Conservation (phyloP, 345 rosid genomes). For the Moricandia arvensis region DNA sequence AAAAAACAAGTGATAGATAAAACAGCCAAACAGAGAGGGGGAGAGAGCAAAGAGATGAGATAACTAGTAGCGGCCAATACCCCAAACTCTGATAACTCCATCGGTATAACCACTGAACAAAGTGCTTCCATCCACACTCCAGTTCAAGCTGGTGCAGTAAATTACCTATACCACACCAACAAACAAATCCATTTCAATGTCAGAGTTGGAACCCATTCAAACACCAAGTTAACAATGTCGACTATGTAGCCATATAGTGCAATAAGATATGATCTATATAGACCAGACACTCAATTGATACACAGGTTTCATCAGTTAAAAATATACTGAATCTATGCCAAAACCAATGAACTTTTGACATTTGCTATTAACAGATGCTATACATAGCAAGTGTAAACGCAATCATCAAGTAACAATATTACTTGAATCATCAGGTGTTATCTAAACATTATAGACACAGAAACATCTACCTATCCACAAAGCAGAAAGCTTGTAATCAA, state of each 20-base stretch:
- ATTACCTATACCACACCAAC: slow-evolving; percentile 54
- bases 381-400: neutral
- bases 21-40: neutral
- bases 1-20: slow-evolving; percentile 9
- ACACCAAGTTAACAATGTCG: neutral
- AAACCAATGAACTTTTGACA: neutral
- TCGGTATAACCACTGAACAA: slow-evolving; percentile 94
- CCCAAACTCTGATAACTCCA: slow-evolving; percentile 98
- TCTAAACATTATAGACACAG: neutral
- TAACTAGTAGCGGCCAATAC: slow-evolving; percentile 68
- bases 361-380: neutral
- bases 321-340: neutral
- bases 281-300: no score
- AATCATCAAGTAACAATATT: neutral
- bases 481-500: neutral
- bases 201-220: neutral
- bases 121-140: slow-evolving; percentile 95
- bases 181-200: neutral
- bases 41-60: neutral
- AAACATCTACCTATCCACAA: slow-evolving; percentile 5
- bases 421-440: neutral
- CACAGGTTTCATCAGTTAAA: neutral
- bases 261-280: neutral
- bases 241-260: neutral
- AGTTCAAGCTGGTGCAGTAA: slow-evolving; percentile 88